Evolutionary conservation across 345 rosid species (phyloP).

Genomic region (Hypericum androsaemum): DNA sequence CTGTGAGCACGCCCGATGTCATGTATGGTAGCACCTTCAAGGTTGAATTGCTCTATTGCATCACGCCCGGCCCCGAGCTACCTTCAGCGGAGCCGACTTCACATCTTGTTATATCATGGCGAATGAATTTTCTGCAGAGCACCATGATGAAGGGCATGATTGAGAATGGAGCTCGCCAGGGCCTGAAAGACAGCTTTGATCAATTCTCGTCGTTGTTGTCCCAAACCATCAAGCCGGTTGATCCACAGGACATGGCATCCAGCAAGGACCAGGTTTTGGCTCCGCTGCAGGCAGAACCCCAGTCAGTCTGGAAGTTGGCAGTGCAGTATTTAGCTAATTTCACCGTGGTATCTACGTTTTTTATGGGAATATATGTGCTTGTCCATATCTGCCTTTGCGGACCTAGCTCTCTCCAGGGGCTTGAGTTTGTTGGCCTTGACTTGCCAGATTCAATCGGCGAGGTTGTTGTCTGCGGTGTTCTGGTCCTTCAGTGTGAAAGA

Average conservation of each 20-base stretch:
- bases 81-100: conserved; percentile 72
- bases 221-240: conserved; percentile 64
- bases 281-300: conserved; percentile 73
- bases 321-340: conserved; percentile 77
- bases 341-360: conserved; percentile 55
- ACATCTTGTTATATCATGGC: conserved; percentile 76
- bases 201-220: conserved; percentile 49
- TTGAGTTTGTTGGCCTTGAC: conserved; percentile 90
- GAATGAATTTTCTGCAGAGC: conserved; percentile 78
- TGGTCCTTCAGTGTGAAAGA: conserved; percentile 78
- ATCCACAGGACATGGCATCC: conserved; percentile 65
- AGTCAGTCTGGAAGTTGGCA: conserved; percentile 80
- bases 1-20: conserved; percentile 83
- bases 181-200: conserved; percentile 73
- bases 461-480: conserved; percentile 62
- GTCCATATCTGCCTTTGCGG: conserved; percentile 57
- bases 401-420: conserved; percentile 68
- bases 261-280: conserved; percentile 79
- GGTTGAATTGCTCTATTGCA: conserved; percentile 60
- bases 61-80: conserved; percentile 69
- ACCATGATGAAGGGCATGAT: conserved; percentile 94
- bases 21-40: conserved; percentile 72
- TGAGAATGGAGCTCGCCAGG: conserved; percentile 82
- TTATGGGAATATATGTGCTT: conserved; percentile 59
- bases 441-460: conserved; percentile 91